These are phyloP conservation scores for Cladosporium sp. DNA, from an alignment of 2,329 filamentous ascomycete species.

Conservation along the genomic window DNA sequence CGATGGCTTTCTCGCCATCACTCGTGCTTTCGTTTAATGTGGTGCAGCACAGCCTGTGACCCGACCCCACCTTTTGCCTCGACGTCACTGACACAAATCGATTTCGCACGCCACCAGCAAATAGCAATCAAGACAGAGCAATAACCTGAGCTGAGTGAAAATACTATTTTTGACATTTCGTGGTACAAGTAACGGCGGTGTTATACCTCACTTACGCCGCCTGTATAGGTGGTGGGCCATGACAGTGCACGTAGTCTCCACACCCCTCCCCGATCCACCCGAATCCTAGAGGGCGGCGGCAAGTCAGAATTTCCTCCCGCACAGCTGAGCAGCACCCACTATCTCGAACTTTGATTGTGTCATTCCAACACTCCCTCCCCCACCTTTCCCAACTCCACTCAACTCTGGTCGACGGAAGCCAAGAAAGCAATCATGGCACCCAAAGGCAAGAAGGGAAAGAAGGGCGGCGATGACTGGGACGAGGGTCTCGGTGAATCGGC, in stretches of 20 bases:
- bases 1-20: neutral
- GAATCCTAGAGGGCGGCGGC: conserved; percentile 19
- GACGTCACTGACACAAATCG: conserved; percentile 1
- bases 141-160: too few species aligned
- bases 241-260: neutral
- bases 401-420: conserved; percentile 7
- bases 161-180: too few species aligned
- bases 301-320: conserved; percentile 12
- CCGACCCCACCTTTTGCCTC: neutral
- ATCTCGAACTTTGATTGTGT: conserved; percentile 2
- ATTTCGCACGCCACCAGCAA: neutral
- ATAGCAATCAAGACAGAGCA: neutral
- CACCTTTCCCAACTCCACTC: conserved; percentile 1
- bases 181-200: neutral
- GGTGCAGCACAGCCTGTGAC: too few species aligned
- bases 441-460: conserved; percentile 92
- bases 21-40: neutral
- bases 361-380: neutral
- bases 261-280: conserved; percentile 2
- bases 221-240: neutral
- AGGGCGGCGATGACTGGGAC: conserved; percentile 88
- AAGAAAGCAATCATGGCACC: conserved; percentile 63
- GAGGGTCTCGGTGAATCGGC: conserved; percentile 78
- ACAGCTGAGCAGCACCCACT: neutral
- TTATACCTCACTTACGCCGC: neutral